phyloP scores from a whole-genome alignment of 441 rosid genomes.

The Pelargonium myrrhifolium region DNA sequence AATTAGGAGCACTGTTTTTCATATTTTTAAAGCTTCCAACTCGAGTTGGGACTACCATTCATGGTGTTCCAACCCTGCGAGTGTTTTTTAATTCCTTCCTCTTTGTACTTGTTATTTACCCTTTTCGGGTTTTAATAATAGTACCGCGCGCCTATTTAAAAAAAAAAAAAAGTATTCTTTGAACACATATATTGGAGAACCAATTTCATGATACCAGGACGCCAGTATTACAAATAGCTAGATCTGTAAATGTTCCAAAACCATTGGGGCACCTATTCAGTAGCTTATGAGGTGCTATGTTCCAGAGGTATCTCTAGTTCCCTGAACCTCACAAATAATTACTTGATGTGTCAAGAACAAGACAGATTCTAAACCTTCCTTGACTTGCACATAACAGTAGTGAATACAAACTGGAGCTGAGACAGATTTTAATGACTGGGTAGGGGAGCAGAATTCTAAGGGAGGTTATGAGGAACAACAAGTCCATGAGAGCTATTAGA shows the following conservation, averaged over 20 bases:
- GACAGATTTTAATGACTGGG: neutral
- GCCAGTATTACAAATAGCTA: neutral
- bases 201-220: too few relatives aligned
- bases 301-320: neutral
- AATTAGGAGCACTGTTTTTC: too few relatives aligned
- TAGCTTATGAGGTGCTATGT: slow-evolving; percentile 1
- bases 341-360: neutral
- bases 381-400: neutral
- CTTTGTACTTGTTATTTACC: too few relatives aligned
- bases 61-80: too few relatives aligned
- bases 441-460: neutral
- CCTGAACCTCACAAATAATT: neutral
- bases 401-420: neutral
- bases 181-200: too few relatives aligned
- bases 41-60: too few relatives aligned
- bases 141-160: too few relatives aligned
- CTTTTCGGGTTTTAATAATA: too few relatives aligned
- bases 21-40: too few relatives aligned
- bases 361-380: too few relatives aligned
- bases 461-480: neutral
- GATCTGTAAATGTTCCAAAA: neutral
- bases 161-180: too few relatives aligned
- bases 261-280: neutral
- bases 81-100: too few relatives aligned
- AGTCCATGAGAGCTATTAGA: neutral